phyloP scores from a whole-genome alignment of 441 rosid species.

The Biscutella laevigata region DNA sequence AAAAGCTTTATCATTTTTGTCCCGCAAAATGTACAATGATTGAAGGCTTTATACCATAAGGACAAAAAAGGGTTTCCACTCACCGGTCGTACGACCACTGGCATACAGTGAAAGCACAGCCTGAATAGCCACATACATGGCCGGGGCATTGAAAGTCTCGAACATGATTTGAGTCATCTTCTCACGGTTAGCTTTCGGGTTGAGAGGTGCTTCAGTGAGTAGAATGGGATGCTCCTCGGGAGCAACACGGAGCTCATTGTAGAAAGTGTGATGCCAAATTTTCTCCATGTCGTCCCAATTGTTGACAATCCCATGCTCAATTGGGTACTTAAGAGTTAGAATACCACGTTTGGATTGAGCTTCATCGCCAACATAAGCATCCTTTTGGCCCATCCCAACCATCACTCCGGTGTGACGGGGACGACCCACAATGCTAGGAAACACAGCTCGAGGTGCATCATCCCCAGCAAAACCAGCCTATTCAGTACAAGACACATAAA shows the following conservation, averaged over 20 bases:
- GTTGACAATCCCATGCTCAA: constrained; percentile 64
- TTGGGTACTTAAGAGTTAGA: constrained; percentile 56
- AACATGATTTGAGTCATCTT: constrained; percentile 77
- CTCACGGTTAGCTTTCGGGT: constrained; percentile 68
- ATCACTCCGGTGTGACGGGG: constrained; percentile 73
- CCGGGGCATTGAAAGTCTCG: constrained; percentile 63
- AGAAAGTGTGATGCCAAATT: constrained; percentile 70
- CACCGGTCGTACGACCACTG: constrained; percentile 73
- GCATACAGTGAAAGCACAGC: constrained; percentile 70
- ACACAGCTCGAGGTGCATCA: constrained; percentile 76
- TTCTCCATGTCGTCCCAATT: constrained; percentile 81
- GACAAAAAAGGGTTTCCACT: neutral
- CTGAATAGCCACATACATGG: constrained; percentile 72
- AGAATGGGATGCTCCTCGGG: constrained; percentile 67
- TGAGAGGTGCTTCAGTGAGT: constrained; percentile 69
- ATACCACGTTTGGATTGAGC: constrained; percentile 75
- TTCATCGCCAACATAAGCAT: constrained; percentile 71
- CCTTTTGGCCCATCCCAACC: constrained; percentile 74
- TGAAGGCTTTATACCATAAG: neutral
- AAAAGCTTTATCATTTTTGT: neutral
- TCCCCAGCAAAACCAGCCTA: constrained; percentile 82
- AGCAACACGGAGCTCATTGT: constrained; percentile 66
- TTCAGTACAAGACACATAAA: neutral
- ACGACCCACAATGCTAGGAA: constrained; percentile 67
- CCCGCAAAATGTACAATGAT: neutral